Base-by-base conservation (phyloP, 2,329 filamentous ascomycete genomes). In the Botrytis pseudocinerea region DNA sequence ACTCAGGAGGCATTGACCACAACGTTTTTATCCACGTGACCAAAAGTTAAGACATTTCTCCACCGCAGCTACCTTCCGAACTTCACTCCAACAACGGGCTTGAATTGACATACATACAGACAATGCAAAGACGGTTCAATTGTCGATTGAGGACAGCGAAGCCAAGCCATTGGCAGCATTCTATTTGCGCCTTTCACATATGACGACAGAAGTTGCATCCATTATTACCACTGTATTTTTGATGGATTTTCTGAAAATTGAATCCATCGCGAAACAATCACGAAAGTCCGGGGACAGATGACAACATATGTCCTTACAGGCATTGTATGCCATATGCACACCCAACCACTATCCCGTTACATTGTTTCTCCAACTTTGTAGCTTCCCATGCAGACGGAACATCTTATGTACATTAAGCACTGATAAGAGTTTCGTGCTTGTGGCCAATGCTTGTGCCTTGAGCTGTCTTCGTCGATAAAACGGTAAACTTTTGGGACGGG, bases 301-400 rank as follows among this genome's bases (percentile, higher is more conserved):
- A 73, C 71, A 73, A 73, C 71, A 73, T 73, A 46, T 68, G 25
- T 42, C 40, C 18, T 54, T 57, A 22, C 65, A 68, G 65, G 65
- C 48, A 68, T 68, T 42, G 48, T 18, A 28, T 68, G 48, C 46
- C 46, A 18, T 32, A 66, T 35, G 7, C 16, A 48, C 64, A 66
- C 63, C 44, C 44, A 22, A 38, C 64, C 32, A 66, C 6, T 18
- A 12, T n/a, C 35, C 62, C 35, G 4, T 66, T 54, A 54, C 32
- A 28, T 28, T 20, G 8, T 16, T 40, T 51, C 44, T 66, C 44
- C 46, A 44, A 63, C 16, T 44, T 32, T 63, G 38, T n/a, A 63
- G 40, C 38, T 44, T 32, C n/a, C 9, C 38, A 44, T 63, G 40
- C 61, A 63, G 61, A 38, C 14, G 14, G 20, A 42, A 35, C 38